phyloP scores from a whole-genome alignment of 2,329 filamentous ascomycete genomes.

The Raffaelea arxii region DNA sequence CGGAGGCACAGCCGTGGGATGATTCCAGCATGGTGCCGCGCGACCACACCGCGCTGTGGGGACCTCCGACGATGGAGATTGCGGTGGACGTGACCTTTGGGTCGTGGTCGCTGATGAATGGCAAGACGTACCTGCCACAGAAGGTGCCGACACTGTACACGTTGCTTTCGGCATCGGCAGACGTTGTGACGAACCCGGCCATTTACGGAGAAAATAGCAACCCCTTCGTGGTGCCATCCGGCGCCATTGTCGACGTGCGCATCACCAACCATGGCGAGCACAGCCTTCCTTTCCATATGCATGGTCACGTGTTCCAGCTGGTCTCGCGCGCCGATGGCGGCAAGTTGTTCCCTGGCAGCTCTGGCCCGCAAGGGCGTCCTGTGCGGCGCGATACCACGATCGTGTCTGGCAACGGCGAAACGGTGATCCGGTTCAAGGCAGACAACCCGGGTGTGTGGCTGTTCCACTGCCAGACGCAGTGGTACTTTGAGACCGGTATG shows the following conservation, averaged over 20 bases:
- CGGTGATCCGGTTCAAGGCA: conserved; percentile 38
- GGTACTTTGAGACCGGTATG: conserved; percentile 39
- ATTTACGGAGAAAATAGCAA: conserved; percentile 61
- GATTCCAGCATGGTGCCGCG: conserved; percentile 62
- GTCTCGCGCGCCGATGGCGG: conserved; percentile 37
- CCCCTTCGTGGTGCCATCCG: conserved; percentile 56
- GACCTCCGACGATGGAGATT: neutral
- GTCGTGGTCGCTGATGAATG: conserved; percentile 56
- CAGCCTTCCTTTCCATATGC: conserved; percentile 67
- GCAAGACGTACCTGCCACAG: conserved; percentile 62
- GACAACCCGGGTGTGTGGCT: conserved; percentile 35
- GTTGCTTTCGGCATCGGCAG: conserved; percentile 51
- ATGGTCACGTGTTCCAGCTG: conserved; percentile 62
- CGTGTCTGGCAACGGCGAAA: conserved; percentile 34
- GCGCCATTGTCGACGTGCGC: conserved; percentile 61
- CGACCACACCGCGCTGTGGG: conserved; percentile 28
- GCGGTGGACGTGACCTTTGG: conserved; percentile 15
- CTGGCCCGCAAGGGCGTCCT: conserved; percentile 44
- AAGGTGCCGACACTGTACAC: conserved; percentile 75
- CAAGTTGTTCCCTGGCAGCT: conserved; percentile 39
- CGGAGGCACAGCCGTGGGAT: conserved; percentile 55
- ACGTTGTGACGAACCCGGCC: conserved; percentile 45
- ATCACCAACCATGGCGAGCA: conserved; percentile 64
- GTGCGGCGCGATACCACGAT: conserved; percentile 40
- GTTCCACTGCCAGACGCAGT: conserved; percentile 44